Evolutionary conservation across 2,329 filamentous ascomycete genomes (phyloP), one percentile per base, ranked within the genome.

Genomic region (Aspergillus versicolor): DNA sequence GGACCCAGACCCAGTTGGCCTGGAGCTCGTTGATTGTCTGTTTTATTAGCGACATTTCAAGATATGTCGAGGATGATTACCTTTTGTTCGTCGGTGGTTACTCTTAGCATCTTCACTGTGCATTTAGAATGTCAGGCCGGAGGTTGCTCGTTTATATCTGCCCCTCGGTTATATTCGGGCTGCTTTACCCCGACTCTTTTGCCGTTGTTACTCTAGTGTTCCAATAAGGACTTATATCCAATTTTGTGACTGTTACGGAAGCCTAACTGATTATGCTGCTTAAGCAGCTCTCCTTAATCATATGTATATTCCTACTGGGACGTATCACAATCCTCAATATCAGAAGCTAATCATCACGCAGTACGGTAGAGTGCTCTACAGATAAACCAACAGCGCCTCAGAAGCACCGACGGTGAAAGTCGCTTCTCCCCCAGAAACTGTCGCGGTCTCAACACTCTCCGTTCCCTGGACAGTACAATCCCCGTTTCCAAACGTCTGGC

Each of bases 381-480:
- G 2, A 65, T 81, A 79, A 22, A 82, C 72, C 47, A 83, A 56
- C 54, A 82, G 63, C 5, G 79, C 80, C 64, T 83, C 81, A 6
- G 76, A 77, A 5, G 79, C 81, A 19, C 66, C 67, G 21, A 83
- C 55, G 1, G 67, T 71, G 52, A 80, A 77, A 0, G 71, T 77
- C 1, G 70, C 76, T 42, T 70, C 37, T 52, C 72, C 69, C 75
- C 43, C 62, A 32, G 47, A 54, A 38, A 63, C 63, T 7, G 47
- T 58, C 12, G 19, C 60, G 7, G 49, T 65, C 54, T 67, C 65
- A 13, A 54, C 41, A 17, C 34, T 54, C 41, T 62, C 77, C 3
- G 63, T 68, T 0, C 81, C 80, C 1, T 64, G 63, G n/a, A 79
- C 61, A 4, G 64, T 67, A 65, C 81, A 84, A 11, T 73, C 77